Evolutionary conservation across 352 stramenopile species (phyloP), one percentile per base, ranked within the genome.

Genomic region (Pythium oligandrum): DNA sequence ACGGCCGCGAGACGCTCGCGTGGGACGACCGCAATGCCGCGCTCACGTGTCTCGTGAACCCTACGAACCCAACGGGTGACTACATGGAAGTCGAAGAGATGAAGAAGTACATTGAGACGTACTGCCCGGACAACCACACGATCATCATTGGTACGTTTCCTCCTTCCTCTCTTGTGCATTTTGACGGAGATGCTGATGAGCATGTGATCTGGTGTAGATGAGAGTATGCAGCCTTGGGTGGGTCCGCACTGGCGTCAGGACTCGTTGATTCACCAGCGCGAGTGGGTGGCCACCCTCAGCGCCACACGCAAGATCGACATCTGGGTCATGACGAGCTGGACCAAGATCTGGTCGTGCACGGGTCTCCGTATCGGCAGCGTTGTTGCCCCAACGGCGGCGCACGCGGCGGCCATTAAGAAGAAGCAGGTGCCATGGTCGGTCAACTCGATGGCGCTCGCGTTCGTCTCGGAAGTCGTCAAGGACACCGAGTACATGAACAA

Each of bases 321-420:
- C 31, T 96, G 87, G 87, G 71, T 96, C 65, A 96, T 96, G 87
- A 96, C 84, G 38, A 90, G 77, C 60, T 94, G 83, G 81, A 96
- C 86, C 58, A 96, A 96, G 77, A 95, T 96, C 68, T 96, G 87
- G 87, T 93, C 87, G 9, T 96, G 87, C 75, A 96, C 85, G 59
- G 87, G 87, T 0, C 71, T 96, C 38, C 80, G 87, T 37, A 86
- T 96, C 43, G 87, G 87, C 61, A 93, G 78, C 40, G 87, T 96
- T 38, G 85, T 96, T 7, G 85, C 87, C 40, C 87, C 87, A 32
- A 93, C 80, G 33, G 55, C 83, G 2, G 68, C 75, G 48, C 80
- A 94, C 49, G 84, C 82, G 5, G 83, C 81, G 4, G 66, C 70
- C 44, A 91, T 96, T 66, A 96, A 96, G 71, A 72, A 81, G 53